phyloP scores from a whole-genome alignment of 2,329 filamentous ascomycete genomes.

The Passalora sequoiae region DNA sequence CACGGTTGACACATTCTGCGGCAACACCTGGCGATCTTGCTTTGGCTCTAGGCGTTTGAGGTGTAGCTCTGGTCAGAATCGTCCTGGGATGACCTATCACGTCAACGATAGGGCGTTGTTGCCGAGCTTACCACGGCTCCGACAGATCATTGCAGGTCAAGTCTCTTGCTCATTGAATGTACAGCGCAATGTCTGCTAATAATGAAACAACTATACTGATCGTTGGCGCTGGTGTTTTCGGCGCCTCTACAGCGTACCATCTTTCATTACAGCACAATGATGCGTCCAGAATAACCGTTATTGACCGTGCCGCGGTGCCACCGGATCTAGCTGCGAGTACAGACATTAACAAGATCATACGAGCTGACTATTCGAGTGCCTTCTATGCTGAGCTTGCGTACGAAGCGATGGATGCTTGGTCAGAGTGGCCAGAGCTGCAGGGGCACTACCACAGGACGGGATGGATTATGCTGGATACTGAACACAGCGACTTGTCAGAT shows the following conservation, averaged over 20 bases:
- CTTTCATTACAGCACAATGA: conserved; percentile 35
- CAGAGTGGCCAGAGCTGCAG: conserved; percentile 27
- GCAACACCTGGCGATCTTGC: too few species aligned
- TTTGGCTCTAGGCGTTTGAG: too few species aligned
- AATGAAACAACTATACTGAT: conserved; percentile 34
- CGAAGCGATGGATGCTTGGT: conserved; percentile 38
- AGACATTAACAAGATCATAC: conserved; percentile 69
- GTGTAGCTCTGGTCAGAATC: too few species aligned
- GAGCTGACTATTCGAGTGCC: conserved; percentile 55
- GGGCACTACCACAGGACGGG: conserved; percentile 56
- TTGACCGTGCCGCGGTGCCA: conserved; percentile 42
- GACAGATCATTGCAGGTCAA: neutral
- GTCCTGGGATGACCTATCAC: conserved; percentile 1
- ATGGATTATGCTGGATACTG: conserved; percentile 53
- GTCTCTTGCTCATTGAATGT: too few species aligned
- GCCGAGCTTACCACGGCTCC: neutral
- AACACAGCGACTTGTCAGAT: conserved; percentile 44
- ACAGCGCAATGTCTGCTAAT: neutral
- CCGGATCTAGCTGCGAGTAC: conserved; percentile 57
- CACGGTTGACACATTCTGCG: too few species aligned
- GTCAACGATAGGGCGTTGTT: neutral
- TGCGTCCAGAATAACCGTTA: conserved; percentile 37
- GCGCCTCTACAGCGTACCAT: conserved; percentile 58
- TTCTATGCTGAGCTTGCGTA: conserved; percentile 33
- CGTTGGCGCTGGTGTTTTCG: conserved; percentile 37